phyloP scores from a whole-genome alignment of 208 protist species.

The Crithidia brevicula region DNA sequence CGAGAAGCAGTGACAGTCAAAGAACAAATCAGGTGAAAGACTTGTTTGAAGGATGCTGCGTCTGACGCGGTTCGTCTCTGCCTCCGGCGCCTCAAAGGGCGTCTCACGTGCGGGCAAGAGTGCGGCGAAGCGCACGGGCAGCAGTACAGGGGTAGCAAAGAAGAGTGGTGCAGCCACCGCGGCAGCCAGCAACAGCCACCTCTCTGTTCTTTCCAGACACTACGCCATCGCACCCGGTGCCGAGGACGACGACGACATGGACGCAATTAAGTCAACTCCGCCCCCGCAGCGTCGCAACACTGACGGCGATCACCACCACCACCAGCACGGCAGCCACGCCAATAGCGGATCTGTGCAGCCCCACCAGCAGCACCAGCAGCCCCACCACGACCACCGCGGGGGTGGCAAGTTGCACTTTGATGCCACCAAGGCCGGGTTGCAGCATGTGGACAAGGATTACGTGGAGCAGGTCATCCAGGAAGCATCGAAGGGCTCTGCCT shows the following conservation, averaged over 20 bases:
- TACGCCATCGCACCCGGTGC: conserved; percentile 12
- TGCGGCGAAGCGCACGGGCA: neutral
- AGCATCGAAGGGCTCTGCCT: conserved; percentile 70
- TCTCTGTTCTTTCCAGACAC: neutral
- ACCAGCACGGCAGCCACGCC: neutral
- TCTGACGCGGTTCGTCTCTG: neutral
- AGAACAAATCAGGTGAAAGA: too few species aligned
- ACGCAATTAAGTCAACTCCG: neutral
- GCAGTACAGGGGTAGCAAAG: neutral
- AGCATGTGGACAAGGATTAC: conserved; percentile 79
- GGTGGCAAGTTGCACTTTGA: conserved; percentile 76
- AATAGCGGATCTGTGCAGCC: neutral
- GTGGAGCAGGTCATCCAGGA: conserved; percentile 87
- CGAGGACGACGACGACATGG: conserved; percentile 11
- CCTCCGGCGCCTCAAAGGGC: conserved; percentile 8
- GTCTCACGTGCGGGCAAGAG: conserved; percentile 2
- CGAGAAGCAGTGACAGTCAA: too few species aligned
- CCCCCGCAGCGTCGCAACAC: neutral
- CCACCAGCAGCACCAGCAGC: neutral
- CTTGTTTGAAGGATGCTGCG: neutral
- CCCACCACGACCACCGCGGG: conserved; percentile 30
- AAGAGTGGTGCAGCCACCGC: neutral
- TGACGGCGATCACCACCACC: neutral
- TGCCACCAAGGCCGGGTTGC: conserved; percentile 77
- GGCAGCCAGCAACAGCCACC: neutral